Base-by-base conservation (phyloP, 768 basidiomycete genomes). In the Mycena crocata region DNA sequence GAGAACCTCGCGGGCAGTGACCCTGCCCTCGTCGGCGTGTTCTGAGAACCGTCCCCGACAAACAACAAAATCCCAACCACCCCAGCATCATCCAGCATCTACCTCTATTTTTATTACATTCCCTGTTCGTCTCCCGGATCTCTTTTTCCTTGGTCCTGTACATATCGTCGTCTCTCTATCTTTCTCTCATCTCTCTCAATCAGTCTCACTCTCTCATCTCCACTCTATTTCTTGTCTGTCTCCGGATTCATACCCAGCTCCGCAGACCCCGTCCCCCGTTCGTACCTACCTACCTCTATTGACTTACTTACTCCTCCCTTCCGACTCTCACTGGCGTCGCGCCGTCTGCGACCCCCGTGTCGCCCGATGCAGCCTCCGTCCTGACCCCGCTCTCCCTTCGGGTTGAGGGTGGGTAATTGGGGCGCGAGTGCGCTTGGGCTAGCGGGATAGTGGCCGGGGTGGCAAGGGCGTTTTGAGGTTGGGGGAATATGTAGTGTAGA, bases 221-320 rank as follows among this genome's bases (percentile, higher is more conserved):
- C 67, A 66, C 64, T 71, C 64, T 73, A 71, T 67, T 39, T 68
- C 59, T 73, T 64, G 58, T 60, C 62, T 65, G 55, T 66, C 62
- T 60, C 34, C 37, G 50, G 48, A 49, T 49, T 54, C 28, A 42
- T 63, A 64, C 51, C 54, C 51, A 55, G n/a, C 39, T 34, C 39
- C 28, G 23, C 35, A 32, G 24, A 52, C 51, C 14, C 39, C 45
- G 28, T 30, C 34, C 40, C 42, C 45, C 31, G 34, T 46, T 44
- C 35, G 42, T 54, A 50, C 45, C 30, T 58, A 62, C 40, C 32
- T 45, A 31, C n/a, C 17, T 58, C 57, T 55, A 58, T 40, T n/a
- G n/a, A 31, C 40, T 45, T 48, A 44, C 55, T n/a, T 46, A 56
- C 59, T 42, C 31, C 42, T 31, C 39, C 35, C 40, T 45, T 26